A percentile compares a stretch with the other conserved stretches of the same genome.
phyloP scores from a whole-genome alignment of 73 alveolate genomes.

The Paramecium tetraurelia region DNA sequence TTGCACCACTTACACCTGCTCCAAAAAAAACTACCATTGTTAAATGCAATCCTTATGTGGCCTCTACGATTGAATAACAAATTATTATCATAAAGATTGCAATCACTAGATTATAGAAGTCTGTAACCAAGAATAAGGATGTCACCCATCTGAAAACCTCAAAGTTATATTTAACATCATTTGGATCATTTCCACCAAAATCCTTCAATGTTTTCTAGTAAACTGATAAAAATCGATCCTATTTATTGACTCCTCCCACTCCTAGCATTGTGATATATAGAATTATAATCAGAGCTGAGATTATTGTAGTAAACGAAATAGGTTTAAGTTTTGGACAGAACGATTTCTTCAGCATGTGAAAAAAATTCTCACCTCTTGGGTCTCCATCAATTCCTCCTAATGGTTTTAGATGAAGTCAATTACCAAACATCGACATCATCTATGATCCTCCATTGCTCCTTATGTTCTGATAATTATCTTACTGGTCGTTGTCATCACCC shows the following conservation, averaged over 20 bases:
- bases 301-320: neutral
- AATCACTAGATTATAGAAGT: neutral
- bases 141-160: neutral
- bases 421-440: neutral
- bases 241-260: neutral
- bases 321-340: slow-evolving; percentile 15
- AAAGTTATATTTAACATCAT: neutral
- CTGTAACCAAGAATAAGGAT: neutral
- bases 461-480: neutral
- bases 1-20: slow-evolving; percentile 21
- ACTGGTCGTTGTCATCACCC: neutral
- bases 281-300: neutral
- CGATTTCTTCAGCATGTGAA: neutral
- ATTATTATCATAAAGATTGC: neutral
- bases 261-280: neutral
- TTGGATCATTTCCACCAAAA: neutral
- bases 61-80: neutral
- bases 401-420: neutral
- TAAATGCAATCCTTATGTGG: neutral
- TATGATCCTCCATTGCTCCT: neutral
- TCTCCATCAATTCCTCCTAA: neutral
- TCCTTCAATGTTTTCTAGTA: neutral
- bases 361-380: slow-evolving; percentile 40
- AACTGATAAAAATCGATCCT: neutral
- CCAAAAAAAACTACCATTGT: neutral